Evolutionary conservation across 2,329 filamentous ascomycete genomes (phyloP), one percentile per base, ranked within the genome.

Genomic region (Thelonectria discophora): DNA sequence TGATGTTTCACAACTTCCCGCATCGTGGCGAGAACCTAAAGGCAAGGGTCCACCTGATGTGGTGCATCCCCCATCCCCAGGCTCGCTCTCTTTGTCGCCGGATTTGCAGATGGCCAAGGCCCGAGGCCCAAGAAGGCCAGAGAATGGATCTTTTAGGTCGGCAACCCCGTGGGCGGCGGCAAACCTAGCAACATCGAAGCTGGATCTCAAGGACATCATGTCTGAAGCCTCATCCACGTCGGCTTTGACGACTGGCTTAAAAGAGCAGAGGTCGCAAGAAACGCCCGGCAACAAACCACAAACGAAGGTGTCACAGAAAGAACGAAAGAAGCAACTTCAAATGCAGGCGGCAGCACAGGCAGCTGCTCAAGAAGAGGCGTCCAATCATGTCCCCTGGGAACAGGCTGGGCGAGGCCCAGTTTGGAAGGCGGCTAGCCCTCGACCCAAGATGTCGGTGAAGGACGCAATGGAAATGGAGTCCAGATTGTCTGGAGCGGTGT

Each of bases 231-330:
- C 82, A 0, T 78, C 81, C 2, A 78, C 79, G 15, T 87, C 85
- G 4, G 83, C 81, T 1, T 74, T 88, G 3, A 86, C 86, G 3
- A 81, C 82, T 4, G 83, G 82, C 5, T 71, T 88, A 11, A 83
- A 82, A 5, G 83, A 82, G 1, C 82, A 86, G 67, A 83, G 76
- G 48, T 74, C 67, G 8, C 82, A 78, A 55, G 79, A 82, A 17
- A 60, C 74, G n/a, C 20, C 69, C 58, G 56, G 73, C 60, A 51
- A 82, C 71, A 76, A 71, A 40, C 70, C 80, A 0, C 78, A 80
- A 15, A 73, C 78, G 0, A 97, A 92, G 74, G 78, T 97, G 67
- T 97, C 94, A 0, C 95, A 98, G 70, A 97, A 95, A 73, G 94
- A 97, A 75, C 88, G 93, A 20, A 98, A 97, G 79, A 91, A 87